These are phyloP conservation scores for Pseudevernia furfuracea DNA, from an alignment of 495 filamentous ascomycete genomes.

Conservation along the genomic window DNA sequence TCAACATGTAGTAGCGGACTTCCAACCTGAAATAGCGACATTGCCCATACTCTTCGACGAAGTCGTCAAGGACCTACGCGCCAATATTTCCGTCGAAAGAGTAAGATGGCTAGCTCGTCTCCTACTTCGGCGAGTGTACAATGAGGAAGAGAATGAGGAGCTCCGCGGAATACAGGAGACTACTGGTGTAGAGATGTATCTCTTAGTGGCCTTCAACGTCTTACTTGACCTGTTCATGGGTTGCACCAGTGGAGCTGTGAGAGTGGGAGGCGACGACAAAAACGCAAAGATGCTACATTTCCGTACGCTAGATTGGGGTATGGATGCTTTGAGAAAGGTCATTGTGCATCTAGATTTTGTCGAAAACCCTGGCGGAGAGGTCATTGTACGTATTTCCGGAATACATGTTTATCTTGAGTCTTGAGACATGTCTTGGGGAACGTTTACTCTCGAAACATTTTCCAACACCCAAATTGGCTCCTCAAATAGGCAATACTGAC, in stretches of 20 bases:
- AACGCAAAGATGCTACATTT: conserved; percentile 51
- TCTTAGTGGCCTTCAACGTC: conserved; percentile 55
- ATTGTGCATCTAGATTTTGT: conserved; percentile 55
- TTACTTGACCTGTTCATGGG: conserved; percentile 58
- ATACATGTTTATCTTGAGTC: background rate
- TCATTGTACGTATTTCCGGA: conserved; percentile 29
- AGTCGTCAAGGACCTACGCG: conserved; percentile 28
- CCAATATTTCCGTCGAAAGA: conserved; percentile 25
- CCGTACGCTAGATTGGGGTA: conserved; percentile 60
- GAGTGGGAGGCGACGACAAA: conserved; percentile 26
- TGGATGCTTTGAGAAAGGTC: conserved; percentile 50
- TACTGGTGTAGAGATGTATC: conserved; percentile 48
- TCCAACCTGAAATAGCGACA: conserved; percentile 35
- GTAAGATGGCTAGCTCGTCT: conserved; percentile 37
- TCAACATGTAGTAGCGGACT: conserved; percentile 38
- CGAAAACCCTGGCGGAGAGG: conserved; percentile 27
- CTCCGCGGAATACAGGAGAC: conserved; percentile 48
- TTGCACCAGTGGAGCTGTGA: conserved; percentile 53
- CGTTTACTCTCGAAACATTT: background rate
- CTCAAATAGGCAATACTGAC: background rate
- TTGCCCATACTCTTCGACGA: conserved; percentile 46
- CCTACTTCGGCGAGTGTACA: conserved; percentile 44
- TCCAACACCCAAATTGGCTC: background rate
- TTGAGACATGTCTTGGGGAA: background rate
- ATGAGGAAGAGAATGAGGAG: conserved; percentile 53